These are phyloP conservation scores for Osmozyma mogii DNA, from an alignment of 805 yeast species.

Conservation along the genomic window DNA sequence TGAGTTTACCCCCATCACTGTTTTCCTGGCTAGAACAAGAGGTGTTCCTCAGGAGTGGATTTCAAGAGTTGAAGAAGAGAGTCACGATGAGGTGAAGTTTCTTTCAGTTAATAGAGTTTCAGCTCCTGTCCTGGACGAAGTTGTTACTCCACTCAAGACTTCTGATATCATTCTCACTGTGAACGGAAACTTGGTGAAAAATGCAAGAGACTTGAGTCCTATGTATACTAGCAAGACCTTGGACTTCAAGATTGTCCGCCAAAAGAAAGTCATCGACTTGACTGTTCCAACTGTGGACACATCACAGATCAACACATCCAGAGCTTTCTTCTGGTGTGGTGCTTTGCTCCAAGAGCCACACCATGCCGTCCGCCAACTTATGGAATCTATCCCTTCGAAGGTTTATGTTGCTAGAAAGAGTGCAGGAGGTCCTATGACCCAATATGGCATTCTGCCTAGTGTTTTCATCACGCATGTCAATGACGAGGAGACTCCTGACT, in stretches of 20 bases:
- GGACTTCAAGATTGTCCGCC: constrained; percentile 62
- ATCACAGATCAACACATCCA: constrained; percentile 49
- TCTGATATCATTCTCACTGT: constrained; percentile 78
- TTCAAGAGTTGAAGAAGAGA: constrained; percentile 50
- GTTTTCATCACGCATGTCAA: constrained; percentile 87
- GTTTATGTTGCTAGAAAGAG: constrained; percentile 75
- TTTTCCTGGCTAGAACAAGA: constrained; percentile 70
- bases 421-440: constrained; percentile 81
- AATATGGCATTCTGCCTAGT: constrained; percentile 70
- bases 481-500: constrained; percentile 61
- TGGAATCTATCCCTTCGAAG: constrained; percentile 67
- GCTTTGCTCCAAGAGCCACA: constrained; percentile 82
- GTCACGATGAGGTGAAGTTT: constrained; percentile 63
- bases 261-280: constrained; percentile 53
- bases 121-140: constrained; percentile 28
- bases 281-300: constrained; percentile 60
- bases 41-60: constrained; percentile 91
- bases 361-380: constrained; percentile 82
- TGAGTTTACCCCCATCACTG: constrained; percentile 61
- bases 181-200: constrained; percentile 55
- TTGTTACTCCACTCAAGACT: constrained; percentile 33
- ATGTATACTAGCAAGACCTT: constrained; percentile 37
- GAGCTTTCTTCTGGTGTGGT: constrained; percentile 77
- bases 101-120: constrained; percentile 65
- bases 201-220: constrained; percentile 58